Base-by-base conservation (phyloP, 768 basidiomycete species). In the Lactarius sanguifluus region DNA sequence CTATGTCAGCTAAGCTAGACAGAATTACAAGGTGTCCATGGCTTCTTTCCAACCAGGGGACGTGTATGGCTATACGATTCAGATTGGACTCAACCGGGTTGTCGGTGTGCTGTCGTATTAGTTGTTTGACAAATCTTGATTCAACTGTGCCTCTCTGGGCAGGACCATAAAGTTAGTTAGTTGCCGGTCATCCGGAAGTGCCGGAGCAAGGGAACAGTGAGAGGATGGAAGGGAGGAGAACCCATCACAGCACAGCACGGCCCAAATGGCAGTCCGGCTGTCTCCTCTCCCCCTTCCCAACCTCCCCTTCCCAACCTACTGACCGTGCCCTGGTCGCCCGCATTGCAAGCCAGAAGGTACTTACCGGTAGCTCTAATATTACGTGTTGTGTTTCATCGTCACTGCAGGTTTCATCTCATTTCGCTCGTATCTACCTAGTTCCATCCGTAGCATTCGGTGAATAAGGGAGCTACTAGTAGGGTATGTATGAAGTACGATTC, bases 301-400 rank as follows among this genome's bases (percentile, higher is more conserved):
- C 25, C 28, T 20, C 18, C 28, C 41, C 25, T 16, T 25, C 28
- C 40, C 58, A 40, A 59, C 25, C 28, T 20, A 30, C 40, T 41
- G 18, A 30, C 41, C 23, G 40, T 30, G 16, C 59, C 59, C 45
- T 28, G 59, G 43, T 45, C 16, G 43, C 8, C 43, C 25, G 41
- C 58, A 59, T 18, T 38, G 28, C 59, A 32, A 45, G 59, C 47
- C 15, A 25, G 20, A 30, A 13, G 59, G 20, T 30, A 60, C 64
- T 62, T n/a, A 61, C 64, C 56, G 18, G 34, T 47, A 43, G 15
- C 64, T 59, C 50, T 12, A 23, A 20, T 15, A 12, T 25, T 25
- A 32, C 41, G 34, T 65, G 43, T 57, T 65, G 34, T 65, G 59
- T 57, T 65, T 65, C 65, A 56, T 60, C 64, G 64, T 65, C 52